Evolutionary conservation across 306 rosid genomes (phyloP), one percentile per base, ranked within the genome.

Genomic region (Carpinus fangiana): DNA sequence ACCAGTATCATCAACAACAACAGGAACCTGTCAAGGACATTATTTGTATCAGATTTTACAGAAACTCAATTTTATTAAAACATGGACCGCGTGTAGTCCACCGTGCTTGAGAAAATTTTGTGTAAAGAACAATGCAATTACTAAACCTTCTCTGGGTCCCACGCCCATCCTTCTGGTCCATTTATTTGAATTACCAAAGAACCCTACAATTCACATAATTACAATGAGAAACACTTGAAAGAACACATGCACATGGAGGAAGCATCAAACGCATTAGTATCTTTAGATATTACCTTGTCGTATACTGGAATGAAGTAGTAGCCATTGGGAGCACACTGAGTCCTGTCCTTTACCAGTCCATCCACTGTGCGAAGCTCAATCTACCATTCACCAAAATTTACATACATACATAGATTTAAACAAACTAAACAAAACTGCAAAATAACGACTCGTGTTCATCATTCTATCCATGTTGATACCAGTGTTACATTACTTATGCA

Each of bases 311-410:
- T 93, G 86, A 96, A 96, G 89, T 96, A 96, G 83, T 96, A 93
- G 78, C 99, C 99, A 83, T 93, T 96, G 17, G 99, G 99, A 80
- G 98, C 96, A 83, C 99, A 96, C 54, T 96, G 99, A 67, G 99
- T 90, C 26, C 93, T 90, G 80, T 96, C 99, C 87, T 93, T 96
- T 47, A 96, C 93, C 26, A 96, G 79, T 28, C 97, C 99, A 87
- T 96, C 99, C 78, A 90, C 86, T 0, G 97, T 96, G 62, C 88
- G 94, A 81, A 96, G 98, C 90, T 96, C 99, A 81, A 96, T 93
- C 99, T 96, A 79, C 78, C 84, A 78, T 75, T 68, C 65, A 28
- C 34, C 16, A 45, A 7, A 36, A 47, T 7, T 8, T 7, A 4
- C 14, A 17, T 36, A 41, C n/a, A 66, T 36, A 8, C 50, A 48